These are phyloP conservation scores for Botrytis pseudocinerea DNA, from an alignment of 2,329 filamentous ascomycete species.

Conservation along the genomic window DNA sequence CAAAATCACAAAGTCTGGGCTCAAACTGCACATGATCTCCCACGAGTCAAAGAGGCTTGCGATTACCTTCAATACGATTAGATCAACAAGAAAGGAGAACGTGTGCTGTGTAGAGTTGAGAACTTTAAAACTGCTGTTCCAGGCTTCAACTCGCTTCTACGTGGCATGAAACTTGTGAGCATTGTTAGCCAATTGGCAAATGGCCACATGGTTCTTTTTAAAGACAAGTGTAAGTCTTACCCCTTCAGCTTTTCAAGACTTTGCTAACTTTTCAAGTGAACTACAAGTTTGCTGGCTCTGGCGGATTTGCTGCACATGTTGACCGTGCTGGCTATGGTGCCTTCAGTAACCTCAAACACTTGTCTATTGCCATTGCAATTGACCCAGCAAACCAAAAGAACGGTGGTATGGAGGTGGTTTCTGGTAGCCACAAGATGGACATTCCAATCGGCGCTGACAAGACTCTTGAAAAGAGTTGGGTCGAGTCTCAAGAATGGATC, in stretches of 20 bases:
- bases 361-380: conserved; percentile 43
- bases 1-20: conserved; percentile 39
- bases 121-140: conserved; percentile 24
- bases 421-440: conserved; percentile 42
- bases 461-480: conserved; percentile 40
- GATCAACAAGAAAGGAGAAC: conserved; percentile 39
- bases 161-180: background rate
- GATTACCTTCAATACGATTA: conserved; percentile 43
- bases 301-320: conserved; percentile 42
- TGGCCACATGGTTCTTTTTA: conserved; percentile 35
- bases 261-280: conserved; percentile 35
- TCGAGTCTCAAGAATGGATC: conserved; percentile 39
- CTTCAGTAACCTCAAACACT: conserved; percentile 42
- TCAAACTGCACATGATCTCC: conserved; percentile 43
- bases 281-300: conserved; percentile 42
- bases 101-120: conserved; percentile 42
- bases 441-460: conserved; percentile 40
- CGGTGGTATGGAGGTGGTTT: conserved; percentile 42
- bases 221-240: conserved; percentile 36
- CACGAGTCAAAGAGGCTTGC: conserved; percentile 33
- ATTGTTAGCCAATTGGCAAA: conserved; percentile 35
- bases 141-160: background rate
- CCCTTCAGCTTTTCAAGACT: background rate
- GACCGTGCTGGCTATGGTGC: conserved; percentile 43
- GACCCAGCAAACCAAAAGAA: conserved; percentile 40